phyloP scores from a whole-genome alignment of 192 early-diverging fungal genomes.

The Coemansia sp. region DNA sequence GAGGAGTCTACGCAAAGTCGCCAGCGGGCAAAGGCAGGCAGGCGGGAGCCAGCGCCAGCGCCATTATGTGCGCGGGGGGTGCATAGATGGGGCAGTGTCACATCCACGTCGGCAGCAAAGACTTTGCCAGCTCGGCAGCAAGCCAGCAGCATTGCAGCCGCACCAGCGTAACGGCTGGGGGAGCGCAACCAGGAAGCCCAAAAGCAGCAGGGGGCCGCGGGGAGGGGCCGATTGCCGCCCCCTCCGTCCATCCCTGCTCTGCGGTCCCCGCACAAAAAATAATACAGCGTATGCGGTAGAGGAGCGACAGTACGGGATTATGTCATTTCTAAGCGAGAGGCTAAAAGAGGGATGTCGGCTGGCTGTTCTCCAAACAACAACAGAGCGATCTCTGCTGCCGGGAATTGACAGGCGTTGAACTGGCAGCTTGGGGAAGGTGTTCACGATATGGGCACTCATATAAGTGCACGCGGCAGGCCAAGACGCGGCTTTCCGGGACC shows the following conservation, averaged over 20 bases:
- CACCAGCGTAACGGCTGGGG: background rate
- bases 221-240: background rate
- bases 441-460: background rate
- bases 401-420: conserved; percentile 1
- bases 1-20: background rate
- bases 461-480: conserved; percentile 1
- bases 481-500: background rate
- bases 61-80: background rate
- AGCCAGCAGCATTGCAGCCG: too few species aligned
- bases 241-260: background rate
- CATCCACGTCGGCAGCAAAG: too few species aligned
- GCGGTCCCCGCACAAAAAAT: conserved; percentile 2
- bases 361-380: conserved; percentile 17
- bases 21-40: background rate
- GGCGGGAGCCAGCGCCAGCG: background rate
- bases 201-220: background rate
- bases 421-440: conserved; percentile 2
- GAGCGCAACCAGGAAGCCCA: background rate
- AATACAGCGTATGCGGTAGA: conserved; percentile 1
- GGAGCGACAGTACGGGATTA: conserved; percentile 19
- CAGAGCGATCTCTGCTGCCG: conserved; percentile 5
- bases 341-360: background rate
- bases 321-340: conserved; percentile 16
- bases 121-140: too few species aligned
- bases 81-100: too few species aligned